Percentiles rank a stretch among this genome's conserved stretches.
These are phyloP conservation scores for Mrakia gelida DNA, from an alignment of 768 basidiomycete species.

Conservation along the genomic window DNA sequence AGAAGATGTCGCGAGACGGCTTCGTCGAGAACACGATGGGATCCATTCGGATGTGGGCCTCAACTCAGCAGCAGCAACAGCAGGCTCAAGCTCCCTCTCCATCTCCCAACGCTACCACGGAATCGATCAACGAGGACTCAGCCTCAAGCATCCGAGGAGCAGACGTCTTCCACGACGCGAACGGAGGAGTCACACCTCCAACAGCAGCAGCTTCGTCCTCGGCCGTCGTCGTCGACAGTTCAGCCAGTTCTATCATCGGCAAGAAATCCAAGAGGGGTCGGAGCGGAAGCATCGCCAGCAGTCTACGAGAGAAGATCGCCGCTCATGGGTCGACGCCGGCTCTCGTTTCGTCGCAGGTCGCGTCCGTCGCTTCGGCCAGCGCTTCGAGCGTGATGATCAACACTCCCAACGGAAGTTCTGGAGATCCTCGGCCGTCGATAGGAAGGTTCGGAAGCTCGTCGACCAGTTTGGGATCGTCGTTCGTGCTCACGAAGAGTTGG, in stretches of 20 bases:
- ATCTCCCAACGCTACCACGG: constrained; percentile 55
- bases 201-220: background rate
- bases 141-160: constrained; percentile 33
- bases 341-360: constrained; percentile 12
- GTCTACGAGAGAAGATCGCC: constrained; percentile 1
- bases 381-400: background rate
- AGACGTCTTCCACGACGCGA: constrained; percentile 24
- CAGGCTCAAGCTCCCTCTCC: constrained; percentile 61
- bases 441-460: constrained; percentile 18
- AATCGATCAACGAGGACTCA: constrained; percentile 61
- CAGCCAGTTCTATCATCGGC: background rate
- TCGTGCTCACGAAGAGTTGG: constrained; percentile 55
- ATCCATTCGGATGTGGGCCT: constrained; percentile 60
- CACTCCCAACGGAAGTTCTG: background rate
- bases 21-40: constrained; percentile 89
- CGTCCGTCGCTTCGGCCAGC: background rate
- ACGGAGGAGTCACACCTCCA: background rate
- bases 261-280: background rate
- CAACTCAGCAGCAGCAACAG: constrained; percentile 20
- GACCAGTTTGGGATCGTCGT: background rate
- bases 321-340: constrained; percentile 4
- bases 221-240: background rate
- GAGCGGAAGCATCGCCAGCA: constrained; percentile 12
- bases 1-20: constrained; percentile 84
- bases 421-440: background rate